Evolutionary conservation across 1,139 yeast genomes (phyloP), one percentile per base, ranked within the genome.

Genomic region (Pichiaceae sp.): DNA sequence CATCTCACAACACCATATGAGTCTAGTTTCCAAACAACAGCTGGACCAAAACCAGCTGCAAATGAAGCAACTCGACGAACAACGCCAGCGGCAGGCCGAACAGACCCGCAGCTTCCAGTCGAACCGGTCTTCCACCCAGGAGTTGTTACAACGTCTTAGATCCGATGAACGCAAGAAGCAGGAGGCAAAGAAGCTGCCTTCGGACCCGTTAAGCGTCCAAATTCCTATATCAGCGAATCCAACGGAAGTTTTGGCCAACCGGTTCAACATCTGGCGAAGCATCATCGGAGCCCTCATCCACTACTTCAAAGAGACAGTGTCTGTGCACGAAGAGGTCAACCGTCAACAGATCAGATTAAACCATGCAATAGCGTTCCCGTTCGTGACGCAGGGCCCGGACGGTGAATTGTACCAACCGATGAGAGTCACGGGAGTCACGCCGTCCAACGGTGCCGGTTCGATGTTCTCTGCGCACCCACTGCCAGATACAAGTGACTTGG

Each of bases 261-360:
- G 98, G 45, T 86, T 89, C 55, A 73, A 78, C 34, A 81, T 94
- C 3, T 91, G 96, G 96, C 67, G 96, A 45, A 70, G 74, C 37
- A 74, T 89, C 38, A 78, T 87, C 42, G 76, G 79, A 41, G 81
- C 89, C 28, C 62, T 91, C 40, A 70, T 84, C 20, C 73, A 69
- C 37, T 91, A 91, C 56, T 66, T 89, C 44, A 73, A 72, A 46
- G 96, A 87, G 50, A 82, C 79, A 35, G 85, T 86, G 12, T 72
- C 82, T 16, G 91, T 84, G 34, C 93, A 86, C 56, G 96, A 87
- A 53, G 96, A 86, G 53, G 74, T 83, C 18, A 79, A 84, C 27
- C 72, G 95, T 42, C 95, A 85, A 53, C 94, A 86, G 56, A 66
- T 78, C 38, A 67, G 95, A 37, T 67, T 89, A 33, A 85, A 84